These are phyloP conservation scores for Linum lewisii DNA, from an alignment of 345 rosid species.

Conservation along the genomic window DNA sequence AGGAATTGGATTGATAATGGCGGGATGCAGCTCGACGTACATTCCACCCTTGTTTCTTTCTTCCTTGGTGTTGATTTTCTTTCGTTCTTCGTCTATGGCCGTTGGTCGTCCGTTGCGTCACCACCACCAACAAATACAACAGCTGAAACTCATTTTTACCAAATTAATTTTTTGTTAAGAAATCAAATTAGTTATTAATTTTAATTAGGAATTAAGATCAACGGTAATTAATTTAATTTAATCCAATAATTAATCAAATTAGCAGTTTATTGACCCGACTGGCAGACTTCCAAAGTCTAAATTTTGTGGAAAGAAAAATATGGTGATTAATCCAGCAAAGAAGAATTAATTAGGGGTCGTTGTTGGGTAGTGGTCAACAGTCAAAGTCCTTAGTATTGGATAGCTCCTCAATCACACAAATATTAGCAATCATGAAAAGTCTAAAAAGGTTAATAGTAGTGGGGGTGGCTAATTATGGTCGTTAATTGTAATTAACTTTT, in stretches of 20 bases:
- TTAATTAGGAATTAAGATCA: too few relatives aligned
- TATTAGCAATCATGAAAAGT: too few relatives aligned
- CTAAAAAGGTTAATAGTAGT: too few relatives aligned
- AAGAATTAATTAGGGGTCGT: not conserved
- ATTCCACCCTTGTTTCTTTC: not conserved
- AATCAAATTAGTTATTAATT: too few relatives aligned
- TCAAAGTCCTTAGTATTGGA: not conserved
- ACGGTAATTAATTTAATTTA: too few relatives aligned
- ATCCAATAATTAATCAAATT: too few relatives aligned
- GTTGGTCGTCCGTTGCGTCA: not conserved
- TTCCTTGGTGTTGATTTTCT: not conserved
- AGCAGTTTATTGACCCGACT: too few relatives aligned
- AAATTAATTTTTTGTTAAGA: constrained; percentile 27
- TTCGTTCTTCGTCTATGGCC: not conserved
- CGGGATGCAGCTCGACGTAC: not conserved
- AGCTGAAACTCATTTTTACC: not conserved
- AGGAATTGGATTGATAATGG: not conserved
- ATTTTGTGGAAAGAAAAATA: too few relatives aligned
- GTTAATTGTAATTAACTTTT: too few relatives aligned
- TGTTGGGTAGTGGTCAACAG: not conserved
- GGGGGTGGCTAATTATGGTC: too few relatives aligned
- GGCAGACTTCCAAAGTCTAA: too few relatives aligned
- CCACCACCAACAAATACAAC: not conserved
- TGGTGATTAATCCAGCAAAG: constrained; percentile 9
- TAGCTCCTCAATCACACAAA: too few relatives aligned